Evolutionary conservation across 1,284 basidiomycete genomes (phyloP), one percentile per base, ranked within the genome.

Genomic region (Marasmius tenuissimus): DNA sequence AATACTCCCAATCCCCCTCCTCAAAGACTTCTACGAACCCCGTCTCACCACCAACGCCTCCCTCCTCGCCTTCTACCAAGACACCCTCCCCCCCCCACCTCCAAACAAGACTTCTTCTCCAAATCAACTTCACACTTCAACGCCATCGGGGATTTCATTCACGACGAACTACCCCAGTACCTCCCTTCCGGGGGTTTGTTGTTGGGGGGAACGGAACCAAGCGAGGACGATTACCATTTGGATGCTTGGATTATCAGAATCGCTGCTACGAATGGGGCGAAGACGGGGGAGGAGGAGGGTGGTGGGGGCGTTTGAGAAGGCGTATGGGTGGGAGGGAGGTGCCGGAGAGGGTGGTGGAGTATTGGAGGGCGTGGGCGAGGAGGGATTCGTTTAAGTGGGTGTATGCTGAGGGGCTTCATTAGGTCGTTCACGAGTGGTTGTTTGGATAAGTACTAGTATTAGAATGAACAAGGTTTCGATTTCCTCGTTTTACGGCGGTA

Each of bases 371-470:
- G 18, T 89, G 87, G 85, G 74, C 73, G 34, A 76, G 74, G 66
- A 76, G 86, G 63, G 79, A 82, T 38, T 85, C 84, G 66, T 89
- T 86, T 80, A 75, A 83, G 73, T 76, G 78, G 67, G 82, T 86
- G 54, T 86, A 84, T 65, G 73, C 72, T 9, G 68, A 74, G 27
- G 79, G 78, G 12, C 73, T 85, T 57, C 83, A 85, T 72, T 85
- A 59, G 61, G 11, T 27, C 20, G 20, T 6, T 45, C 20, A 16
- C 14, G 6, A 45, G 42, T 45, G 42, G 39, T 40, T 16, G 39
- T 16, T 9, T 40, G 39, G n/a, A n/a, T n/a, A n/a, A n/a, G n/a
- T n/a, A n/a, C n/a, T n/a, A n/a, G n/a, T n/a, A n/a, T n/a, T 49
- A 49, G 48, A 49, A 18, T 49, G 48, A 27, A 27, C 27, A 27